Evolutionary conservation across 1,284 basidiomycete genomes (phyloP).

Genomic region (Psilocybe mexicana): DNA sequence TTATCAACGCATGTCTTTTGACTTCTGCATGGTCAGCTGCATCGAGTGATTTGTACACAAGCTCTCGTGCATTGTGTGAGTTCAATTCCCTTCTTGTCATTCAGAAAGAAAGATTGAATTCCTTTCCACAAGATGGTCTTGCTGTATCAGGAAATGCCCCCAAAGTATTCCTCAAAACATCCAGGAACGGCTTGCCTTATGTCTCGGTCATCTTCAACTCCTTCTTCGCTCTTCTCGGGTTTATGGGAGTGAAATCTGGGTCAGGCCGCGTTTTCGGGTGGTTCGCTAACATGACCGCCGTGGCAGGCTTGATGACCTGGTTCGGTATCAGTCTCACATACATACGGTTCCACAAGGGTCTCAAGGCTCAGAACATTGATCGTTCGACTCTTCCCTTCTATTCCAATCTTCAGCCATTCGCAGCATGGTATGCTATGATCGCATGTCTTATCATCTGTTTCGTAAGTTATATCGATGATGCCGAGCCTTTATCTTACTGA

Average conservation of each 20-base stretch:
- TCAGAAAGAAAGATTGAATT: not conserved
- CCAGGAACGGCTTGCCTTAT: conserved; percentile 75
- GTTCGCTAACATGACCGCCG: conserved; percentile 74
- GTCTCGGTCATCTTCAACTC: conserved; percentile 69
- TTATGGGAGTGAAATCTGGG: conserved; percentile 62
- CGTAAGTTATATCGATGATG: conserved; percentile 42
- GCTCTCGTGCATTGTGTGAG: conserved; percentile 79
- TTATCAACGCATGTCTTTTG: conserved; percentile 86
- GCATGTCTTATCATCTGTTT: conserved; percentile 64
- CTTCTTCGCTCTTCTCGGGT: conserved; percentile 73
- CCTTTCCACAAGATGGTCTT: conserved; percentile 60
- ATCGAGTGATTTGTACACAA: conserved; percentile 81
- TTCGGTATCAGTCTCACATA: conserved; percentile 82
- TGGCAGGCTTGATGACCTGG: conserved; percentile 77
- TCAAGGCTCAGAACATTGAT: conserved; percentile 75
- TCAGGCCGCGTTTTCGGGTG: conserved; percentile 72
- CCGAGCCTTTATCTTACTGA: conserved; percentile 5
- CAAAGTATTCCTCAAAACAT: conserved; percentile 66
- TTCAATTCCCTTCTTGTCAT: conserved; percentile 8
- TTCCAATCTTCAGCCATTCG: conserved; percentile 64
- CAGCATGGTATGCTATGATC: conserved; percentile 67
- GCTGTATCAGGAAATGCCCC: conserved; percentile 79
- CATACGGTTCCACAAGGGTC: conserved; percentile 75
- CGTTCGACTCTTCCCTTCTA: conserved; percentile 67
- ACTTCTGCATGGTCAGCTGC: conserved; percentile 88